These are phyloP conservation scores for Brasenia schreberi DNA, from an alignment of 164 flowering plant genomes.

Conservation along the genomic window DNA sequence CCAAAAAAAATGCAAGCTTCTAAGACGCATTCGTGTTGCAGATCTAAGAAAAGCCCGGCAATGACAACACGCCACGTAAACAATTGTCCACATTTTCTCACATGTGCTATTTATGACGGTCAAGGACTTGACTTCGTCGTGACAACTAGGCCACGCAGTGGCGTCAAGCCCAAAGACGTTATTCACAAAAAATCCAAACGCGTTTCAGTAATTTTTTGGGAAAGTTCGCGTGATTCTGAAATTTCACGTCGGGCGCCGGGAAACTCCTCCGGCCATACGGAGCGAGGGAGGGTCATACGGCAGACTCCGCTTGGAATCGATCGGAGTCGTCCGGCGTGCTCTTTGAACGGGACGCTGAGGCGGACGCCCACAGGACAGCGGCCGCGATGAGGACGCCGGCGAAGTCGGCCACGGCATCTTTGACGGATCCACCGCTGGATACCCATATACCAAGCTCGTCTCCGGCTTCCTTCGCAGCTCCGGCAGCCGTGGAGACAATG, in stretches of 20 bases:
- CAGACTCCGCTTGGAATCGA: not conserved
- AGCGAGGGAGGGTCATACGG: not conserved
- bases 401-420: conserved; percentile 60
- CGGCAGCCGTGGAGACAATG: conserved; percentile 43
- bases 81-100: too few relatives aligned
- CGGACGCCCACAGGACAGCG: not conserved
- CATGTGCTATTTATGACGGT: too few relatives aligned
- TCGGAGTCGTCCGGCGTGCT: not conserved
- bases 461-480: conserved; percentile 81
- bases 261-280: conserved; percentile 54
- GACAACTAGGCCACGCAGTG: too few relatives aligned
- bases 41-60: too few relatives aligned
- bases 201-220: too few relatives aligned
- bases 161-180: too few relatives aligned
- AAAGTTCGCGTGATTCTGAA: too few relatives aligned
- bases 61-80: too few relatives aligned
- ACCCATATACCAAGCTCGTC: conserved; percentile 63
- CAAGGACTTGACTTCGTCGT: too few relatives aligned
- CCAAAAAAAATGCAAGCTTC: too few relatives aligned
- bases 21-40: too few relatives aligned
- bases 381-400: conserved; percentile 45
- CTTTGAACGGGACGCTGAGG: not conserved
- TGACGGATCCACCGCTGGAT: conserved; percentile 74
- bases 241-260: conserved; percentile 36
- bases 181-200: too few relatives aligned